Evolutionary conservation across 2,329 filamentous ascomycete species (phyloP).

Genomic region (Akanthomyces uredinophilus): DNA sequence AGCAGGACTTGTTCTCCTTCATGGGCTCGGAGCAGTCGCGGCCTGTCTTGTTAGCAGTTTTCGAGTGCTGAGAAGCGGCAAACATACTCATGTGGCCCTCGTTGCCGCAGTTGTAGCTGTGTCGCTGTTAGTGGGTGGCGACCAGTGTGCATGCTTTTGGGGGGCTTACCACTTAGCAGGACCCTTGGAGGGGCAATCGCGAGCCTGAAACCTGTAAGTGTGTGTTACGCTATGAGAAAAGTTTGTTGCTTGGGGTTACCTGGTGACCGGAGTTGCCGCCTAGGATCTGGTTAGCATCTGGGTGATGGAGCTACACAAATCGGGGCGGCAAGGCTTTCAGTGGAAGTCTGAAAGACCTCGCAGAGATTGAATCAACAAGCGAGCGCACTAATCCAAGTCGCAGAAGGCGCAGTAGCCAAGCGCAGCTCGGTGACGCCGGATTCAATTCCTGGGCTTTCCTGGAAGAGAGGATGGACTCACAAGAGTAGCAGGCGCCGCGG

Average conservation of each 20-base stretch:
- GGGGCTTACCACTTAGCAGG: conserved; percentile 70
- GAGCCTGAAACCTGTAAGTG: conserved; percentile 50
- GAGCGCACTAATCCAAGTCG: background rate
- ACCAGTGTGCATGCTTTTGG: background rate
- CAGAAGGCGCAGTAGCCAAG: background rate
- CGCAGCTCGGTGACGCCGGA: background rate
- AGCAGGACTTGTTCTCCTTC: conserved; percentile 79
- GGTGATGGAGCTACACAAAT: background rate
- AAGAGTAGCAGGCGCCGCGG: conserved; percentile 48
- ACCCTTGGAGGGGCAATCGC: conserved; percentile 80
- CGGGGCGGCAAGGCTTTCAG: background rate
- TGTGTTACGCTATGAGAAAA: background rate
- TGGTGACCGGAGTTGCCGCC: conserved; percentile 25
- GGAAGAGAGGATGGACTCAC: conserved; percentile 30
- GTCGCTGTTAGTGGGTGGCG: conserved; percentile 20
- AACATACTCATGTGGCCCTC: conserved; percentile 74
- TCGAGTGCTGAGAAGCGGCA: conserved; percentile 6
- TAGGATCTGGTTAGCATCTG: conserved; percentile 11
- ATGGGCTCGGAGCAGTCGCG: conserved; percentile 86
- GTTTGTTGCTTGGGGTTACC: conserved; percentile 15
- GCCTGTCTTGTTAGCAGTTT: conserved; percentile 42
- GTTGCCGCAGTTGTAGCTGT: conserved; percentile 75
- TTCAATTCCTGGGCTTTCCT: background rate
- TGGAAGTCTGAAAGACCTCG: too few relatives aligned
- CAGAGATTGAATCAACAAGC: too few relatives aligned